Percentiles rank a stretch among this genome's conserved stretches.
Conservation (phyloP, 2,329 filamentous ascomycete species). For the Phialophora macrospora region DNA sequence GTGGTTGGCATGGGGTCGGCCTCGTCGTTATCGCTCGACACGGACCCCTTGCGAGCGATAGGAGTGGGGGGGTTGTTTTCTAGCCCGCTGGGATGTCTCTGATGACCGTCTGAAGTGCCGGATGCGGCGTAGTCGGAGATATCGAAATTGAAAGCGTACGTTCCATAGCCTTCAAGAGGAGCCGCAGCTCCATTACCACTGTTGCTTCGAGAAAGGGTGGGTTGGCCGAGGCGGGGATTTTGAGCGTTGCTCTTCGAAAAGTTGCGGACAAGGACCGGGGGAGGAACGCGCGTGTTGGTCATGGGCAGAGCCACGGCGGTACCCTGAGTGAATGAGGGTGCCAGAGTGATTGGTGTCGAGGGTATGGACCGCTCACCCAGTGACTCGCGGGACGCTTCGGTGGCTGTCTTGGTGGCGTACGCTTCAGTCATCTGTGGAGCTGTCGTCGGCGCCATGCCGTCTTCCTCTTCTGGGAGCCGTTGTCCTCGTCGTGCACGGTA, state of each 20-base stretch:
- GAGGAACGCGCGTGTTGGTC: conserved; percentile 4
- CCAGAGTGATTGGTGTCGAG: neutral
- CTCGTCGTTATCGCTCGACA: neutral
- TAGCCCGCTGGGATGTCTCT: conserved; percentile 23
- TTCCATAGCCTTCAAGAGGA: neutral
- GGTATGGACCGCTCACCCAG: neutral
- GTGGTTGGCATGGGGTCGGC: neutral
- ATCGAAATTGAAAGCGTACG: neutral
- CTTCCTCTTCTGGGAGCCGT: conserved; percentile 19
- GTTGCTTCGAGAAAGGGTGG: conserved; percentile 6
- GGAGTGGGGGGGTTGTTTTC: conserved; percentile 25
- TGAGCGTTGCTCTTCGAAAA: neutral
- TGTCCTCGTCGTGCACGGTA: conserved; percentile 8
- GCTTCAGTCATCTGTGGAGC: conserved; percentile 8
- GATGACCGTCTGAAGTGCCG: neutral
- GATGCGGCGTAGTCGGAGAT: neutral
- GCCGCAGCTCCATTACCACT: neutral
- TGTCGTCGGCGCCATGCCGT: neutral
- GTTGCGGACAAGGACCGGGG: conserved; percentile 12
- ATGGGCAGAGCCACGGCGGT: conserved; percentile 4
- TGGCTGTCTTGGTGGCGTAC: conserved; percentile 8
- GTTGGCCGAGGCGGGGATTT: neutral
- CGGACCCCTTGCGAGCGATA: neutral
- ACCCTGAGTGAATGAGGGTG: neutral
- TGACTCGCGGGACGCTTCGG: neutral